Base-by-base conservation (phyloP, 1,139 yeast genomes). In the Ogataea hybrid region DNA sequence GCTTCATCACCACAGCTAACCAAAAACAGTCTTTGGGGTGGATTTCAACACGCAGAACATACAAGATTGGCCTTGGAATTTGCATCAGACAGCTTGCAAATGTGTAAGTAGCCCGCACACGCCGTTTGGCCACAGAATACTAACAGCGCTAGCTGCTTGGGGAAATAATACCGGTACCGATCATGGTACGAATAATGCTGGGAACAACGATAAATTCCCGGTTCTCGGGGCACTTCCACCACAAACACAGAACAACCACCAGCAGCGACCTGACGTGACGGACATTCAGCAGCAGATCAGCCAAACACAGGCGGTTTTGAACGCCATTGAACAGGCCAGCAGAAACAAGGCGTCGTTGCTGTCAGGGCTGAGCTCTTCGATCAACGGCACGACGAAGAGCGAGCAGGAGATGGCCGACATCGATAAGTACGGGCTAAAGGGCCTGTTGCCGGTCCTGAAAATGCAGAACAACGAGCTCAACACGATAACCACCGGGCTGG, bases 401-500 rank as follows among this genome's bases (percentile, higher is more conserved):
- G 39, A 31, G 25, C 12, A n/a, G 8, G 15, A 28, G 7, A n/a
- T 41, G 31, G 47, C 53, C 27, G 63, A 58, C 39, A 68, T 79
- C 70, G 78, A 75, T 40, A 77, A 71, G 59, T 90, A 75, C 63
- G 97, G 97, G 6, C 67, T 90, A 52, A 73, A 76, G 48, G 96
- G 95, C 0, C 68, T 92, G 37, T 61, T 79, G 18, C 77, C 86
- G 8, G 72, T 90, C 10, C 72, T 87, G 35, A 76, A 75, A 49
- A 79, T 81, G 79, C 89, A 84, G 43, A 77, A 75, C 50, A 73
- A 68, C 36, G 90, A 82, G 49, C 75, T 79, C 47, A 77, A 81
- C 11, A 74, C 81, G 28, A 79, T 86, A 56, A 90, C 96, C 7
- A 71, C 87, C 46, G 97, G 97, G 17, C 83, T 84, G 38, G 97